phyloP scores from a whole-genome alignment of 73 alveolate species.

The Blepharisma japonicum region DNA sequence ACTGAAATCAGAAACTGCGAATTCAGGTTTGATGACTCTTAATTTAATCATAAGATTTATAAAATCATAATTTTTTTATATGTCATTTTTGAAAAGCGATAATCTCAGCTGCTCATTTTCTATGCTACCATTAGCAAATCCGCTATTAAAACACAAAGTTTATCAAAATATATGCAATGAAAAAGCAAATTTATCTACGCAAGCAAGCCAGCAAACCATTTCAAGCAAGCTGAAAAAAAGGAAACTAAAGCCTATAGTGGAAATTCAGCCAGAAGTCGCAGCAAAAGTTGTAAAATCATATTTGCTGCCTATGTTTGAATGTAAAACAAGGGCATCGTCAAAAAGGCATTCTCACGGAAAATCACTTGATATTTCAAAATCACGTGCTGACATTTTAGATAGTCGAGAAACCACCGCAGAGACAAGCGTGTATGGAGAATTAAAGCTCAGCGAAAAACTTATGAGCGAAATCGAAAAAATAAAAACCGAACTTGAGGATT shows the following conservation, averaged over 20 bases:
- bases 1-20: slow-evolving; percentile 95
- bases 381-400: neutral
- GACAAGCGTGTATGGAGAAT: slow-evolving; percentile 54
- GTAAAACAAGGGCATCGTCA: neutral
- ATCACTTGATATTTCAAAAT: neutral
- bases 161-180: too few relatives aligned
- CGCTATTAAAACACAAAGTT: too few relatives aligned
- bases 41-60: too few relatives aligned
- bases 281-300: slow-evolving; percentile 58
- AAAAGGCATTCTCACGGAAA: slow-evolving; percentile 11
- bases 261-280: slow-evolving; percentile 60
- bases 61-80: too few relatives aligned
- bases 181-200: too few relatives aligned
- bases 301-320: slow-evolving; percentile 68
- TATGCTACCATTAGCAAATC: too few relatives aligned
- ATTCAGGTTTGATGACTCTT: slow-evolving; percentile 79
- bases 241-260: neutral
- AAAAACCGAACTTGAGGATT: slow-evolving; percentile 21
- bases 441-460: slow-evolving; percentile 53
- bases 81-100: too few relatives aligned
- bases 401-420: neutral
- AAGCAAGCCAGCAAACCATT: too few relatives aligned
- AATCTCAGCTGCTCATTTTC: too few relatives aligned
- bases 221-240: too few relatives aligned
- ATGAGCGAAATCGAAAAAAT: slow-evolving; percentile 37